These are phyloP conservation scores for Diaporthe destruens DNA, from an alignment of 2,329 filamentous ascomycete genomes.

Conservation along the genomic window DNA sequence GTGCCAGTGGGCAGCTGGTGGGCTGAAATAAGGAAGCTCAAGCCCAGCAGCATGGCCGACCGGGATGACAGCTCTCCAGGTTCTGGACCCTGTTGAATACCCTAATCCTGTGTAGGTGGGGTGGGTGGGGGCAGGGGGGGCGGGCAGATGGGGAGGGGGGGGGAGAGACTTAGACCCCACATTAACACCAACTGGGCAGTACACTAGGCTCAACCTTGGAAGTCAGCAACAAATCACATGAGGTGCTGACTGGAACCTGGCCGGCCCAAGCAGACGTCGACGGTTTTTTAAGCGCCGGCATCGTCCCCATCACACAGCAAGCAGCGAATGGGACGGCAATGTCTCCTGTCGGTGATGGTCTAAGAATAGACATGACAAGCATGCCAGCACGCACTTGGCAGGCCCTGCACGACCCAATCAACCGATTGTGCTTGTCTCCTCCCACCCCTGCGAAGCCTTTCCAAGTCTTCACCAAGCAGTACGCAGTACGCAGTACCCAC, in stretches of 20 bases:
- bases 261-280: background rate
- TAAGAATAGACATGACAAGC: constrained; percentile 36
- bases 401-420: background rate
- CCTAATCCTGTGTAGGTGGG: background rate
- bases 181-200: background rate
- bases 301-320: constrained; percentile 18
- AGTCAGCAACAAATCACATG: constrained; percentile 29
- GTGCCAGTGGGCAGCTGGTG: background rate
- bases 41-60: background rate
- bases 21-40: constrained; percentile 9
- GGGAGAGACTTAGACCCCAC: background rate
- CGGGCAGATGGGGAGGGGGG: too few relatives aligned
- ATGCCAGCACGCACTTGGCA: constrained; percentile 22
- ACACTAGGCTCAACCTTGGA: too few relatives aligned
- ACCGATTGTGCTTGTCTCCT: background rate
- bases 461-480: too few relatives aligned
- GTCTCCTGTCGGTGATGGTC: constrained; percentile 26
- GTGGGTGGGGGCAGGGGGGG: background rate
- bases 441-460: background rate
- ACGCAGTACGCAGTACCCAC: too few relatives aligned
- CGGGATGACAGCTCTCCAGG: constrained; percentile 19
- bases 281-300: constrained; percentile 30
- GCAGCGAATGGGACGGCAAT: constrained; percentile 17
- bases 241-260: constrained; percentile 15
- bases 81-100: constrained; percentile 28